Evolutionary conservation across 768 basidiomycete genomes (phyloP).

Genomic region (Lactifluus echinatus): DNA sequence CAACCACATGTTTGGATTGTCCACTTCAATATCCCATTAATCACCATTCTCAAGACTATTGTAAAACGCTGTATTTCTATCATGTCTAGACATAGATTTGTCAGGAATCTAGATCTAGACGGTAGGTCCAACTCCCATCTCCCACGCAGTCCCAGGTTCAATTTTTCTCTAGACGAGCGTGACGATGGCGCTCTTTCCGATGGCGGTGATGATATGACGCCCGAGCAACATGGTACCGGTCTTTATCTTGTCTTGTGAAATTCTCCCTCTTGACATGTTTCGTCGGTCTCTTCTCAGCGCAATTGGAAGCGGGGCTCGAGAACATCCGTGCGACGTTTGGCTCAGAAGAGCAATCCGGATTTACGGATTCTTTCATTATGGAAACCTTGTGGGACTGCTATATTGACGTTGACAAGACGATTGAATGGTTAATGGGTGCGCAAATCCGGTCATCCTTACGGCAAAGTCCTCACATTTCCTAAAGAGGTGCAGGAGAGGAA

Average conservation of each 20-base stretch:
- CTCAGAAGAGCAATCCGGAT: constrained; percentile 48
- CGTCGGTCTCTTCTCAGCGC: constrained; percentile 33
- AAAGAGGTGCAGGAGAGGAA: constrained; percentile 64
- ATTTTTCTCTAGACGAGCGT: constrained; percentile 57
- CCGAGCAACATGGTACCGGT: constrained; percentile 72
- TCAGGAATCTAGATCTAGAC: constrained; percentile 77
- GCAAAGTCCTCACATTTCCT: neutral
- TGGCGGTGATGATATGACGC: constrained; percentile 72
- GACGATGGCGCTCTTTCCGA: constrained; percentile 76
- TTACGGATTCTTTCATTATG: constrained; percentile 67
- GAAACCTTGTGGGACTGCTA: constrained; percentile 82
- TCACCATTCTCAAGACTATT: constrained; percentile 18
- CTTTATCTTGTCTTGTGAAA: constrained; percentile 23
- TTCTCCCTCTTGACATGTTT: neutral
- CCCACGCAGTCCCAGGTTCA: constrained; percentile 4
- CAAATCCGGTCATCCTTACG: constrained; percentile 4
- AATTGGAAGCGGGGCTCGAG: constrained; percentile 65
- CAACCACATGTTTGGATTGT: constrained; percentile 11
- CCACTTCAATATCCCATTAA: constrained; percentile 9
- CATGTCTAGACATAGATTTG: constrained; percentile 90
- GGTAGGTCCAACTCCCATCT: constrained; percentile 31
- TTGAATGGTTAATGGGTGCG: constrained; percentile 70
- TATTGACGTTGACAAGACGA: constrained; percentile 73
- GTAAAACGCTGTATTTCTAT: constrained; percentile 20
- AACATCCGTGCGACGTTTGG: constrained; percentile 64